Evolutionary conservation across 148 eudicot species (phyloP).

Genomic region (Dysphania ambrosioides): DNA sequence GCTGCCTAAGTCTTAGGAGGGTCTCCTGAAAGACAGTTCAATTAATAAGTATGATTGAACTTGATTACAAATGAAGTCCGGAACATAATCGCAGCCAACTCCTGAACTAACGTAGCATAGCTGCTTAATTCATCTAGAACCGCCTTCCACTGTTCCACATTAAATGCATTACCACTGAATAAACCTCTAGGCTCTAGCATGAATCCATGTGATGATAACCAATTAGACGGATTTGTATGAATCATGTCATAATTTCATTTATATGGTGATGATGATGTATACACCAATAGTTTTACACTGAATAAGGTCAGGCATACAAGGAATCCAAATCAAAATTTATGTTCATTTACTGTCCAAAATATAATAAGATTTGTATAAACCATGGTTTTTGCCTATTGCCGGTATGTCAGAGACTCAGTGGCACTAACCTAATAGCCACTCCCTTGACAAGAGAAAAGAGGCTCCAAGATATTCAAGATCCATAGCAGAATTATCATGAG

Average conservation of each 20-base stretch:
- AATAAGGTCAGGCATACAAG: neutral
- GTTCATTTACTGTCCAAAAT: neutral
- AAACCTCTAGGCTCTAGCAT: neutral
- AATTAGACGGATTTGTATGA: neutral
- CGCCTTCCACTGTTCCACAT: neutral
- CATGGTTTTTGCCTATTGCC: neutral
- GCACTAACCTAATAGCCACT: constrained; percentile 6
- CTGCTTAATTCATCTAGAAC: too few relatives aligned
- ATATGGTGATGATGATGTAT: neutral
- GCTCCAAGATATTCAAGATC: constrained; percentile 1
- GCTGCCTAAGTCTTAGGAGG: neutral
- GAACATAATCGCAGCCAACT: constrained; percentile 13
- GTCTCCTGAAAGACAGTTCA: neutral
- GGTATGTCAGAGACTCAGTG: neutral
- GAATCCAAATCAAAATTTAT: neutral
- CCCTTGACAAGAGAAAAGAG: neutral
- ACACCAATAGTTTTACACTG: neutral
- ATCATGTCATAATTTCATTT: neutral
- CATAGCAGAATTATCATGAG: constrained; percentile 37
- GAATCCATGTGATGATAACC: neutral
- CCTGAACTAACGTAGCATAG: too few relatives aligned
- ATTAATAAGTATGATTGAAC: neutral
- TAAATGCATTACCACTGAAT: neutral
- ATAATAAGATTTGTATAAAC: neutral
- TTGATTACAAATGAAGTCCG: neutral